Percentiles rank a stretch among this genome's conserved stretches.
These are phyloP conservation scores for Gonapodya sp. DNA, from an alignment of 192 early-diverging fungal genomes.

Conservation along the genomic window DNA sequence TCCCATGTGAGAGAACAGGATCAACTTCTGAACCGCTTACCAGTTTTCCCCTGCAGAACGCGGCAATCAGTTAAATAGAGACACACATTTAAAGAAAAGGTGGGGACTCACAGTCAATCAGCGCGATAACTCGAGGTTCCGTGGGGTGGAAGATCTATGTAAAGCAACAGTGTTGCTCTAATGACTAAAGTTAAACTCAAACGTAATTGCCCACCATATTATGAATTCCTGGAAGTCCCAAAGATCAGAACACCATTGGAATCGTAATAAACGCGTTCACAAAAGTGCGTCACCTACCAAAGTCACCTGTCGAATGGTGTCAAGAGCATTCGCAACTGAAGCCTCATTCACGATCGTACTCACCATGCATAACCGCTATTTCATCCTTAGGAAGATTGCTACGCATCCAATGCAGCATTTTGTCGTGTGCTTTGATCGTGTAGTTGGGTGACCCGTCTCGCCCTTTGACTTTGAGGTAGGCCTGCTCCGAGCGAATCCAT, in stretches of 20 bases:
- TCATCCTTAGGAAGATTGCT: constrained; percentile 58
- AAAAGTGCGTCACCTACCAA: background rate
- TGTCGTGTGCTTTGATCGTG: constrained; percentile 17
- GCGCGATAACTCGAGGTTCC: constrained; percentile 63
- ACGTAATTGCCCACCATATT: background rate
- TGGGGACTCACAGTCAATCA: constrained; percentile 71
- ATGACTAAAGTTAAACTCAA: too few species aligned
- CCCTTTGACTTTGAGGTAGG: background rate
- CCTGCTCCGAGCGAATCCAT: constrained; percentile 9
- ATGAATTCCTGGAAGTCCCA: background rate
- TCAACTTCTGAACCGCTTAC: background rate
- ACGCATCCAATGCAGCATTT: constrained; percentile 67
- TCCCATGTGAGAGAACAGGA: background rate
- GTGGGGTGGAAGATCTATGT: constrained; percentile 65
- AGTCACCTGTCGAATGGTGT: too few species aligned
- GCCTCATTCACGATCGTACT: constrained; percentile 82
- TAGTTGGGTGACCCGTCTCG: background rate
- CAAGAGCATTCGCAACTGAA: too few species aligned
- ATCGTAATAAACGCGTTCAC: background rate
- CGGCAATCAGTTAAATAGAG: background rate
- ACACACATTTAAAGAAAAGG: constrained; percentile 50
- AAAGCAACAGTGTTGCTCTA: background rate
- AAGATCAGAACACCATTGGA: background rate
- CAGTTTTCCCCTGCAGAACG: background rate
- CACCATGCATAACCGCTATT: constrained; percentile 84